These are phyloP conservation scores for Phaffia australis DNA, from an alignment of 768 basidiomycete genomes.

Conservation along the genomic window DNA sequence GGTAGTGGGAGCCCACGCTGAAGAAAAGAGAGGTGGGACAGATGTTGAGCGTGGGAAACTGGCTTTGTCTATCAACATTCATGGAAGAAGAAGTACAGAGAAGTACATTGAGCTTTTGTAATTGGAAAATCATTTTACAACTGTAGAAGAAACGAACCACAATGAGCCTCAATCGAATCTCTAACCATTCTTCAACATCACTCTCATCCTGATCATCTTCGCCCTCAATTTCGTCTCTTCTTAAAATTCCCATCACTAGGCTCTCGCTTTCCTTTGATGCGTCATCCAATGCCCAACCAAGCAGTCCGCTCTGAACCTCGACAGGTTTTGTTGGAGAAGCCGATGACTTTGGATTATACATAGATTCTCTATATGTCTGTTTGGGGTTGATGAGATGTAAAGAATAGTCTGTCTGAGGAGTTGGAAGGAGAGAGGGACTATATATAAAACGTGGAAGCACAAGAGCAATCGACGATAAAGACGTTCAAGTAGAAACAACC, in stretches of 20 bases:
- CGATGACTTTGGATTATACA: conserved; percentile 1
- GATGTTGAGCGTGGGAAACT: conserved; percentile 17
- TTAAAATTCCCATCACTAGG: conserved; percentile 13
- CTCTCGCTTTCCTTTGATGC: conserved; percentile 10
- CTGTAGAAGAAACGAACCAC: conserved; percentile 2
- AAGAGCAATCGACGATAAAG: background rate
- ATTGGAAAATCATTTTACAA: background rate
- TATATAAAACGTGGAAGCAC: background rate
- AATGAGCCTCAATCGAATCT: conserved; percentile 14
- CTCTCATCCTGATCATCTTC: conserved; percentile 5
- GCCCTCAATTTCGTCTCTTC: conserved; percentile 18
- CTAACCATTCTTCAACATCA: conserved; percentile 23
- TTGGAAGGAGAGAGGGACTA: conserved; percentile 17
- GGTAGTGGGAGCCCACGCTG: conserved; percentile 14
- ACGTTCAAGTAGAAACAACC: background rate
- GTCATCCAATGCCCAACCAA: conserved; percentile 24
- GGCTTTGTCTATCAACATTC: conserved; percentile 7
- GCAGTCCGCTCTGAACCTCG: conserved; percentile 16
- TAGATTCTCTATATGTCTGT: conserved; percentile 9
- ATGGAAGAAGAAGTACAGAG: background rate
- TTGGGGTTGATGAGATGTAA: conserved; percentile 11
- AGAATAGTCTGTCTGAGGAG: conserved; percentile 10
- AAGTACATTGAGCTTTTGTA: too few relatives aligned
- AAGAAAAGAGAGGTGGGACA: conserved; percentile 4
- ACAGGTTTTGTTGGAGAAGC: conserved; percentile 1